A percentile compares a stretch with the other conserved stretches of the same genome.
phyloP scores from a whole-genome alignment of 306 rosid species.

The Cucurbita maxima region DNA sequence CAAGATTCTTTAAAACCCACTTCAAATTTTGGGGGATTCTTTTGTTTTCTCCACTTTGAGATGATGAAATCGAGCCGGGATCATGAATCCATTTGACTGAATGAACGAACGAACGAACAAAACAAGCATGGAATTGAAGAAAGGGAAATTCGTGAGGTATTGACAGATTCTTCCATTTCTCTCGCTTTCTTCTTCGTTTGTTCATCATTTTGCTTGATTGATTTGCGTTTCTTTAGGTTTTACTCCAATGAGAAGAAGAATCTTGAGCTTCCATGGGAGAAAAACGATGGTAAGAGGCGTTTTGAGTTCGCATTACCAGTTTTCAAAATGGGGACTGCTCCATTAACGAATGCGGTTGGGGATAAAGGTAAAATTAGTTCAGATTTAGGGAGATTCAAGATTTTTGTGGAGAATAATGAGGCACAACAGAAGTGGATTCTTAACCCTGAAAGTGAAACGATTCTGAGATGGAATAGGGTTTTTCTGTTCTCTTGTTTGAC shows the following conservation, averaged over 20 bases:
- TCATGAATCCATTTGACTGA: background rate
- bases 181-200: background rate
- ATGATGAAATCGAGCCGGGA: too few species aligned
- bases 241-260: constrained; percentile 28
- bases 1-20: background rate
- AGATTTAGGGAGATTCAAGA: constrained; percentile 32
- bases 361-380: constrained; percentile 19
- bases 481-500: constrained; percentile 56
- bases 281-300: constrained; percentile 17
- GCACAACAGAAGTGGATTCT: constrained; percentile 37
- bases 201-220: constrained; percentile 9
- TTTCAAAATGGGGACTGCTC: constrained; percentile 19
- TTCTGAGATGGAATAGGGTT: constrained; percentile 63
- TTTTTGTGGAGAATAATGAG: constrained; percentile 27
- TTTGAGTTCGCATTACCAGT: constrained; percentile 29
- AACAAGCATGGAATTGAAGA: constrained; percentile 39
- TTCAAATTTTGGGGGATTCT: background rate
- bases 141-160: constrained; percentile 54
- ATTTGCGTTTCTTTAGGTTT: constrained; percentile 31
- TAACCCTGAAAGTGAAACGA: constrained; percentile 70
- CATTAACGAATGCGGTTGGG: constrained; percentile 8
- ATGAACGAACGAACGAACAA: background rate
- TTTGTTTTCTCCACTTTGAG: too few species aligned
- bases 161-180: background rate
- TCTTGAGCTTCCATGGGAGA: constrained; percentile 25